Base-by-base conservation (phyloP, 2,329 filamentous ascomycete genomes). In the Ascochyta lentis region DNA sequence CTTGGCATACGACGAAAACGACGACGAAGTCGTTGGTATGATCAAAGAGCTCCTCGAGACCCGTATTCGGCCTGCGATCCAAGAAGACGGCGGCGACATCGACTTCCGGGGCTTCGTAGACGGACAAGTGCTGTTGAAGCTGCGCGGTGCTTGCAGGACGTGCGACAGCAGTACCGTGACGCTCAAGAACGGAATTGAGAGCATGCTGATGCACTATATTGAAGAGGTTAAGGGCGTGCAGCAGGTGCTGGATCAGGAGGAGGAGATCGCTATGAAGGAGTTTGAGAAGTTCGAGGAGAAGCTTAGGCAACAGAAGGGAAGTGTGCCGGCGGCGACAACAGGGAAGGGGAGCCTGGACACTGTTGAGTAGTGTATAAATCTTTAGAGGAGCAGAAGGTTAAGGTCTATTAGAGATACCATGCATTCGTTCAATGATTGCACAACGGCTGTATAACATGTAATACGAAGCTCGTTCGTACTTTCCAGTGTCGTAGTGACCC, bases 31-130 rank as follows among this genome's bases (percentile, higher is more conserved):
- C 10, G 89, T 99, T 8, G 90, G 92, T 56, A 98, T 98, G 95
- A 98, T 99, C 79, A 96, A 98, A 80, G 95, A 99, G 79, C 81
- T 99, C 29, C 82, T 99, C 33, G 95, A 99, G 78, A 99, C 95
- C 24, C 84, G 95, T 59, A 96, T 99, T 70, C 85, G 95, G 39
- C 95, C 95, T 0, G 91, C 94, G 1, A 99, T 99, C 60, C 95
- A 98, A 76, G 95, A 98, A 75, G 95, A 99, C 66, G 95, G 95
- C 43, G 95, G 95, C 41, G 95, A 99, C 74, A 98, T 99, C 70
- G 95, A 99, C 76, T 96, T 94, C 75, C 83, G 91, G 16, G 94
- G 94, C 1, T 98, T 98, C 69, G 85, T 92, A 64, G 84, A 92
- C 66, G 95, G 95, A 0, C 85, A 89, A 60, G 95, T 96, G n/a